A percentile compares a stretch with the other conserved stretches of the same genome.
phyloP scores from a whole-genome alignment of 805 yeast genomes.

The Teunomyces barrocoloradensis region DNA sequence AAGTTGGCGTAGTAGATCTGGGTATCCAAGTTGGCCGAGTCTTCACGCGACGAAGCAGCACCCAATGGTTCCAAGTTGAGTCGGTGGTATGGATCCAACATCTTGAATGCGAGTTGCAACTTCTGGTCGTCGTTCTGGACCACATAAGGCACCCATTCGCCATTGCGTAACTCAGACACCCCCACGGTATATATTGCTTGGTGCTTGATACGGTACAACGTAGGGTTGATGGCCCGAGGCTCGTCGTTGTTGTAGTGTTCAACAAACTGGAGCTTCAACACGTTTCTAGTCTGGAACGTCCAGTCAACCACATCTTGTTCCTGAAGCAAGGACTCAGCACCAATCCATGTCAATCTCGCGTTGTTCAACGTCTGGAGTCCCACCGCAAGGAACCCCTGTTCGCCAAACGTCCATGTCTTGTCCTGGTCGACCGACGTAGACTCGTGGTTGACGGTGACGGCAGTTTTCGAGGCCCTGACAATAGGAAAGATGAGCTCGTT shows the following conservation, averaged over 20 bases:
- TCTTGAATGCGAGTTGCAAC: constrained; percentile 77
- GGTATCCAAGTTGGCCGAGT: constrained; percentile 44
- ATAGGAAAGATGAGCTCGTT: constrained; percentile 70
- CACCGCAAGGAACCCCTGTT: constrained; percentile 71
- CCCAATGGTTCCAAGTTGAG: constrained; percentile 52
- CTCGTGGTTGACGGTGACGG: constrained; percentile 50
- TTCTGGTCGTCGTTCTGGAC: constrained; percentile 43
- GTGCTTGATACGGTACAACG: constrained; percentile 73
- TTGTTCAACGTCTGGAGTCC: constrained; percentile 78
- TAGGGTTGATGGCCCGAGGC: constrained; percentile 38
- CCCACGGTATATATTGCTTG: constrained; percentile 55
- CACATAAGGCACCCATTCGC: constrained; percentile 67
- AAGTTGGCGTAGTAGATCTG: constrained; percentile 53
- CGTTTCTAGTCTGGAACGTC: constrained; percentile 70
- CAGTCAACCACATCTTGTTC: constrained; percentile 44
- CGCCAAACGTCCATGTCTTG: constrained; percentile 73
- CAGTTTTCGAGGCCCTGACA: constrained; percentile 61
- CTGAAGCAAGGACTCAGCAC: constrained; percentile 55
- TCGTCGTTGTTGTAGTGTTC: constrained; percentile 52
- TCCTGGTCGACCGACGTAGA: constrained; percentile 39
- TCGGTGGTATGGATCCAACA: constrained; percentile 96
- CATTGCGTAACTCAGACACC: constrained; percentile 43
- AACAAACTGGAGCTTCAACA: constrained; percentile 54
- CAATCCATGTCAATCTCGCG: constrained; percentile 80
- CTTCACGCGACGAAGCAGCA: constrained; percentile 30